These are phyloP conservation scores for Tilletia setariae DNA, from an alignment of 1,284 basidiomycete genomes.

Conservation along the genomic window DNA sequence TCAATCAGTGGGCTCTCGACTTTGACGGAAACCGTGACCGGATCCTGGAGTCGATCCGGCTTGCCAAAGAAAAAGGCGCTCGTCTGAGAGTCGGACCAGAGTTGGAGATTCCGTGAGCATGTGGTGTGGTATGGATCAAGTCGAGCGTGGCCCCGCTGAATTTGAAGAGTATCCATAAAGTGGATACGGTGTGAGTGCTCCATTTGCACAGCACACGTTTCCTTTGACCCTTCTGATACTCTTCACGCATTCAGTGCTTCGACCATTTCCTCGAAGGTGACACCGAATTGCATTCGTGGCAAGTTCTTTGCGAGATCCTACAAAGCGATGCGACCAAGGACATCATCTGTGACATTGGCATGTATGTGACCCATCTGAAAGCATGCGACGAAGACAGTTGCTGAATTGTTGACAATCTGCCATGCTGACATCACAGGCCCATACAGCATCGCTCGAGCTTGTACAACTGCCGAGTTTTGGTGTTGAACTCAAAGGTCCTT, in stretches of 20 bases:
- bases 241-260: slow-evolving; percentile 29
- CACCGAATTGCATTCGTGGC: slow-evolving; percentile 49
- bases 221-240: neutral
- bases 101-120: slow-evolving; percentile 85
- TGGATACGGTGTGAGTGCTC: slow-evolving; percentile 30
- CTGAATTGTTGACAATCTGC: neutral
- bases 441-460: slow-evolving; percentile 93
- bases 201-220: neutral
- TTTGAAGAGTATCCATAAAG: slow-evolving; percentile 14
- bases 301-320: slow-evolving; percentile 48
- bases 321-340: slow-evolving; percentile 36
- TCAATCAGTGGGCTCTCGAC: slow-evolving; percentile 95
- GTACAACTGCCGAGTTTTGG: slow-evolving; percentile 91
- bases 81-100: slow-evolving; percentile 94
- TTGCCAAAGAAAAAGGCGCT: slow-evolving; percentile 84
- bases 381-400: neutral
- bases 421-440: slow-evolving; percentile 65
- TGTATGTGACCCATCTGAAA: slow-evolving; percentile 22
- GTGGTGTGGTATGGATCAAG: neutral
- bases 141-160: no score
- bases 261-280: slow-evolving; percentile 50
- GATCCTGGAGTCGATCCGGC: slow-evolving; percentile 79
- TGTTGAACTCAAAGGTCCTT: slow-evolving; percentile 78
- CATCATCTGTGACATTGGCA: slow-evolving; percentile 52
- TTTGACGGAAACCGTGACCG: slow-evolving; percentile 79